phyloP scores from a whole-genome alignment of 805 yeast genomes.

The Ogataea kodamae region DNA sequence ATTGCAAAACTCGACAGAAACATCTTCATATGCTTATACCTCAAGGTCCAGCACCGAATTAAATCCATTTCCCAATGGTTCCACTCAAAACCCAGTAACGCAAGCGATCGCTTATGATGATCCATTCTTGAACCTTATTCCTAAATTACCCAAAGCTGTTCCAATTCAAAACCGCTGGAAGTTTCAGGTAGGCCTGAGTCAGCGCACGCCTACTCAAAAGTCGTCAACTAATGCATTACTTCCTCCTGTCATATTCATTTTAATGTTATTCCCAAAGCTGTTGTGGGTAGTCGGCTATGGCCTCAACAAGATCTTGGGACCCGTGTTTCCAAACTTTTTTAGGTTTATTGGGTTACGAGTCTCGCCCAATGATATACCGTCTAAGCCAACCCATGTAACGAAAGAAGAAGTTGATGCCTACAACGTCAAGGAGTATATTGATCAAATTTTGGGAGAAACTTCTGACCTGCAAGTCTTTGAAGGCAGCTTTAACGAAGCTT shows the following conservation, averaged over 20 bases:
- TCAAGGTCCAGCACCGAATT: conserved; percentile 7
- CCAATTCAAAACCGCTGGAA: conserved; percentile 37
- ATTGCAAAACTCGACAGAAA: conserved; percentile 1
- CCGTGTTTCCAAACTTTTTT: conserved; percentile 34
- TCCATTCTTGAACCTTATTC: conserved; percentile 27
- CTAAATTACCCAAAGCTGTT: conserved; percentile 36
- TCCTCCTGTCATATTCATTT: conserved; percentile 45
- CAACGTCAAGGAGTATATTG: conserved; percentile 18
- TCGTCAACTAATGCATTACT: conserved; percentile 10
- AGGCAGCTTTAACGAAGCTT: conserved; percentile 42
- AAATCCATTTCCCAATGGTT: conserved; percentile 8
- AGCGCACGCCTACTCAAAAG: conserved; percentile 2
- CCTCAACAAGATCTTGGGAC: conserved; percentile 32
- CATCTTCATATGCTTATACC: not conserved
- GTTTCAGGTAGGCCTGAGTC: conserved; percentile 29
- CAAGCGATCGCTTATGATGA: conserved; percentile 23
- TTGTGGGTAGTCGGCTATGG: conserved; percentile 42
- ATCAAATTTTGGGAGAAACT: conserved; percentile 23
- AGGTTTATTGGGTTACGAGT: conserved; percentile 27
- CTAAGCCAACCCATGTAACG: conserved; percentile 22
- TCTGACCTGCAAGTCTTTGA: conserved; percentile 30
- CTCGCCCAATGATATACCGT: conserved; percentile 33
- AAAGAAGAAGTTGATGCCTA: conserved; percentile 19
- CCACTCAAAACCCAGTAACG: conserved; percentile 11
- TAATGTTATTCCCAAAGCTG: conserved; percentile 55